Evolutionary conservation across 78 protist species (phyloP), one percentile per base, ranked within the genome.

Genomic region (Cavenderia fasciculata): DNA sequence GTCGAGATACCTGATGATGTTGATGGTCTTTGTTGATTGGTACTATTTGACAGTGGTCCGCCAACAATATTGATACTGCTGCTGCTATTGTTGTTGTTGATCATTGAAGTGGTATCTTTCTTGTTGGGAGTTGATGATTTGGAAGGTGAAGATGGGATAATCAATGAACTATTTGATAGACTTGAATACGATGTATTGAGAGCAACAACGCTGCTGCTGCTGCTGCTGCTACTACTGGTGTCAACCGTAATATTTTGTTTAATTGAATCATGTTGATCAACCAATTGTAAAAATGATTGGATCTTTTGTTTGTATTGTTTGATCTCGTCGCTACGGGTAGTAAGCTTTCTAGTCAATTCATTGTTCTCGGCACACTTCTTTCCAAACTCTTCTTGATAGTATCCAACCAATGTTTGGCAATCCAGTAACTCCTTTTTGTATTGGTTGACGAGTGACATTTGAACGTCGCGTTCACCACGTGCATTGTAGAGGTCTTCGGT

Each of bases 401-500:
- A 82, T 5, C 49, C 54, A 52, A 82, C 78, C 41, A 82, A 19
- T 40, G 90, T 49, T 56, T 82, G 90, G 5, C 90, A 82, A 40
- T 82, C 90, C 7, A 38, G 5, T 0, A 82, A 29, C 61, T 82
- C 90, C 4, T 41, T 68, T 57, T 68, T 31, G 63, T 82, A 82
- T 1, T 43, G 38, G 12, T 68, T 54, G n/a, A 82, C 21, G 6
- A 59, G 6, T 43, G 49, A 51, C 16, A n/a, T n/a, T 2, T 82
- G 33, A 23, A 40, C 19, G 49, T 68, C 43, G 27, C 68, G 56
- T 7, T 82, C 72, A 18, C 41, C 61, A 12, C 66, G 59, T 14
- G 68, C 16, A 10, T 68, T 47, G 31, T 61, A 59, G 31, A 47
- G 21, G 41, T 44, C 29, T 36, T 68, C 78, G 12, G 65, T 68